phyloP scores from a whole-genome alignment of 192 early-diverging fungal genomes.

The Spizellomyces sp. region DNA sequence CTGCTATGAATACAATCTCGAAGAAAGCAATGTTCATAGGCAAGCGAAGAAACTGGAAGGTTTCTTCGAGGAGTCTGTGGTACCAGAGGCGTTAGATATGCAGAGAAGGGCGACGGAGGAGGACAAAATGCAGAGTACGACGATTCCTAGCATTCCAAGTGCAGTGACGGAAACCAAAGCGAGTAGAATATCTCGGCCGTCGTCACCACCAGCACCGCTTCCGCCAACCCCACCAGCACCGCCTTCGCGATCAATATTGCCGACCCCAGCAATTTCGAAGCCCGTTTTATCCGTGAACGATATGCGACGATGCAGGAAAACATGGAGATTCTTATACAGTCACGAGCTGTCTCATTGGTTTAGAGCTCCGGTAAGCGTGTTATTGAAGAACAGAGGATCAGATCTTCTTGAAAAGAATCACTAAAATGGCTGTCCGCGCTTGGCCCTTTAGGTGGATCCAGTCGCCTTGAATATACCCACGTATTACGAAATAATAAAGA shows the following conservation, averaged over 20 bases:
- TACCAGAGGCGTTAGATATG: constrained; percentile 17
- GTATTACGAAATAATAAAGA: constrained; percentile 83
- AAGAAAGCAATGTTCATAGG: constrained; percentile 39
- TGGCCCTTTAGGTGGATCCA: constrained; percentile 60
- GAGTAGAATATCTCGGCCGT: background rate
- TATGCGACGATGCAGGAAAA: constrained; percentile 32
- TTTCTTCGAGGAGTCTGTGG: constrained; percentile 35
- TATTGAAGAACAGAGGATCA: no score
- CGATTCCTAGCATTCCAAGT: no score
- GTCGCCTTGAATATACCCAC: constrained; percentile 80
- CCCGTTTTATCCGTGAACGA: background rate
- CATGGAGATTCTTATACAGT: constrained; percentile 28
- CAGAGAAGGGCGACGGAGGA: background rate
- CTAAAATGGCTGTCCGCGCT: no score
- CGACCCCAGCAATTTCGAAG: constrained; percentile 4
- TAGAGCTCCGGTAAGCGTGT: constrained; percentile 12
- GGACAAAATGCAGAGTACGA: no score
- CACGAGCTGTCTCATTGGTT: constrained; percentile 42
- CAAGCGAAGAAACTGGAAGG: constrained; percentile 37
- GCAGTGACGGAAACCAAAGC: no score
- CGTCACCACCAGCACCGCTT: constrained; percentile 18
- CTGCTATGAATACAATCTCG: constrained; percentile 75
- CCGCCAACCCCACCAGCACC: constrained; percentile 19
- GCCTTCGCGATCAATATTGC: constrained; percentile 15
- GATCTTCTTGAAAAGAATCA: no score